A percentile compares a stretch with the other conserved stretches of the same genome.
Evolutionary conservation across 208 protist species (phyloP).

Genomic region (Acanthamoeba healyi): DNA sequence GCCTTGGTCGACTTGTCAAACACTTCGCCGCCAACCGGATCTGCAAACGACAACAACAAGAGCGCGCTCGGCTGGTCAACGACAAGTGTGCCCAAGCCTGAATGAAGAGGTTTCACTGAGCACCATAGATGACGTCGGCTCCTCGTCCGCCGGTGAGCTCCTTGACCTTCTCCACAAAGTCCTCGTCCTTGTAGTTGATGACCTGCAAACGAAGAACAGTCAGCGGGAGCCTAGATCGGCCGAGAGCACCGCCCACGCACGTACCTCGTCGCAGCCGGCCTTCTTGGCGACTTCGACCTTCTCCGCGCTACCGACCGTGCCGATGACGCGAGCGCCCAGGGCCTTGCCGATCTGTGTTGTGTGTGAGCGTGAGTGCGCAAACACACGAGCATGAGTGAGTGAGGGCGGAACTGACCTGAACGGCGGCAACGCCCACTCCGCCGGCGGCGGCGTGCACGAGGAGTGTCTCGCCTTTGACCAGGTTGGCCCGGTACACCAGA

Average conservation of each 20-base stretch:
- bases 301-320: slow-evolving; percentile 1
- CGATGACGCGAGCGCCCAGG: slow-evolving; percentile 68
- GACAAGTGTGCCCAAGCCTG: not conserved
- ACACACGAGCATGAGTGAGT: no score
- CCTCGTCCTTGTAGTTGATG: slow-evolving; percentile 42
- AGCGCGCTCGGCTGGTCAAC: no score
- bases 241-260: no score
- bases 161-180: slow-evolving; percentile 61
- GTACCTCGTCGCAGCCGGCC: slow-evolving; percentile 10
- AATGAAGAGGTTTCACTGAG: not conserved
- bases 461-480: slow-evolving; percentile 67
- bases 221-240: not conserved
- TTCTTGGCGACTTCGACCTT: slow-evolving; percentile 67
- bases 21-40: slow-evolving; percentile 45
- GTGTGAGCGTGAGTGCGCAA: not conserved
- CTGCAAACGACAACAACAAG: not conserved
- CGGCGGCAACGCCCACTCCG: slow-evolving; percentile 69
- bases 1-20: slow-evolving; percentile 48
- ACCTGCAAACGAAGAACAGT: not conserved
- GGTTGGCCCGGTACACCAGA: slow-evolving; percentile 56
- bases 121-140: slow-evolving; percentile 72
- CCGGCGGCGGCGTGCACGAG: slow-evolving; percentile 58
- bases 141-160: slow-evolving; percentile 63
- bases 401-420: slow-evolving; percentile 15
- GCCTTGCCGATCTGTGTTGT: not conserved